These are phyloP conservation scores for Capronia epimyces DNA, from an alignment of 2,329 filamentous ascomycete species.

Conservation along the genomic window DNA sequence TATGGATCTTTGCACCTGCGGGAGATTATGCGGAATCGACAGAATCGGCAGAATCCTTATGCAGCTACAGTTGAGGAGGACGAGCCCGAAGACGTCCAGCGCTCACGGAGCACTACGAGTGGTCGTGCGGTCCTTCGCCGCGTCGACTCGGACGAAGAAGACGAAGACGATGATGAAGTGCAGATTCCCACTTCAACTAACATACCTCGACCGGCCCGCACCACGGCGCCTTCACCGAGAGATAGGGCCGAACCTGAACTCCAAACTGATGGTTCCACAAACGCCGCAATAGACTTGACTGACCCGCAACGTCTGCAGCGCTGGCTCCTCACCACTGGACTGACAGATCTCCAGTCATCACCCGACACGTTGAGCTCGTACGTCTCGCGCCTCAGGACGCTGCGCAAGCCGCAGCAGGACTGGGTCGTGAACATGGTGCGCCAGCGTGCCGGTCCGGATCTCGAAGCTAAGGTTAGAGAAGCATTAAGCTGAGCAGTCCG, in stretches of 20 bases:
- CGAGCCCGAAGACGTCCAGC: slow-evolving; percentile 8
- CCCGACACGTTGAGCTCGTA: slow-evolving; percentile 16
- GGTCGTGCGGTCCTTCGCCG: slow-evolving; percentile 17
- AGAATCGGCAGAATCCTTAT: too few species aligned
- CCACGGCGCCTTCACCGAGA: too few species aligned
- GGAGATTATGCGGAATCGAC: slow-evolving; percentile 2
- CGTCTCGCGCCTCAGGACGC: slow-evolving; percentile 18
- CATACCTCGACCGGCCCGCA: too few species aligned
- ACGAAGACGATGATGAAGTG: slow-evolving; percentile 2
- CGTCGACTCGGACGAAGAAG: slow-evolving; percentile 24
- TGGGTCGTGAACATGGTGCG: slow-evolving; percentile 27
- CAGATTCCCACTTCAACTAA: neutral
- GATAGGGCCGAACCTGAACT: too few species aligned
- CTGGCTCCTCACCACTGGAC: slow-evolving; percentile 28
- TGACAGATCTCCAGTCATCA: slow-evolving; percentile 22
- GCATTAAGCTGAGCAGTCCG: slow-evolving; percentile 3
- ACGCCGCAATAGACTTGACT: slow-evolving; percentile 9
- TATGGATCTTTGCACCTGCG: too few species aligned
- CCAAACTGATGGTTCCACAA: neutral
- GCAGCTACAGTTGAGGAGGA: slow-evolving; percentile 28
- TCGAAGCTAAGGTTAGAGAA: slow-evolving; percentile 13
- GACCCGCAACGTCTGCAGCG: slow-evolving; percentile 29
- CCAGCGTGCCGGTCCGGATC: slow-evolving; percentile 23
- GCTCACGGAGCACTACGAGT: neutral
- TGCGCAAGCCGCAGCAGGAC: slow-evolving; percentile 24